phyloP scores from a whole-genome alignment of 225 moss, liverwort and hornwort genomes.

The Antitrichia curtipendula region DNA sequence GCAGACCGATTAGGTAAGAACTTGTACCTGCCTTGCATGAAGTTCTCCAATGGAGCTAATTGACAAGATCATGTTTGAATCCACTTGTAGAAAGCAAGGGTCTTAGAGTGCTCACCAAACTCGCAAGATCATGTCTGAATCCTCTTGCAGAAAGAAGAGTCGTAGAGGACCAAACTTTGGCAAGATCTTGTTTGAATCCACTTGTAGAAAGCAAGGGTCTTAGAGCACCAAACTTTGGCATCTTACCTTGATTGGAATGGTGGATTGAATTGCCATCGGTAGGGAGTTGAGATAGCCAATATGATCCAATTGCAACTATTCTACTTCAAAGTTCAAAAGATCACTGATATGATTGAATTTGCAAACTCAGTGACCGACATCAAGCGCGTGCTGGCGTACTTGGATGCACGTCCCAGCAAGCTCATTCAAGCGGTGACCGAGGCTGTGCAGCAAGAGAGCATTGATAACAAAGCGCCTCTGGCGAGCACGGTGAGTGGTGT shows the following conservation, averaged over 20 bases:
- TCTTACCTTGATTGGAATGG: neutral
- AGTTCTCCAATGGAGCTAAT: neutral
- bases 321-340: neutral
- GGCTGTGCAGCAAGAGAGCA: conserved; percentile 6
- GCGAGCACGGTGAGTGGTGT: neutral
- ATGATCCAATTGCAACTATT: neutral
- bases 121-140: neutral
- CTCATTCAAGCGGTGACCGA: conserved; percentile 18
- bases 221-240: neutral
- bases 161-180: neutral
- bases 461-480: neutral
- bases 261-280: neutral
- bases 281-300: neutral
- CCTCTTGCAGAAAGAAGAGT: neutral
- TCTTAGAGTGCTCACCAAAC: neutral
- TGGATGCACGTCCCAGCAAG: conserved; percentile 25
- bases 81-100: neutral
- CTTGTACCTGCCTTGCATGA: neutral
- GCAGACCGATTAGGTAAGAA: conserved; percentile 6
- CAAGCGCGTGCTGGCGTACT: conserved; percentile 11
- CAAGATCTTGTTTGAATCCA: neutral
- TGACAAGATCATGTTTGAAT: neutral
- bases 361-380: conserved; percentile 11
- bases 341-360: neutral
- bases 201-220: neutral